phyloP scores from a whole-genome alignment of 306 rosid genomes.

The Prunus padus region DNA sequence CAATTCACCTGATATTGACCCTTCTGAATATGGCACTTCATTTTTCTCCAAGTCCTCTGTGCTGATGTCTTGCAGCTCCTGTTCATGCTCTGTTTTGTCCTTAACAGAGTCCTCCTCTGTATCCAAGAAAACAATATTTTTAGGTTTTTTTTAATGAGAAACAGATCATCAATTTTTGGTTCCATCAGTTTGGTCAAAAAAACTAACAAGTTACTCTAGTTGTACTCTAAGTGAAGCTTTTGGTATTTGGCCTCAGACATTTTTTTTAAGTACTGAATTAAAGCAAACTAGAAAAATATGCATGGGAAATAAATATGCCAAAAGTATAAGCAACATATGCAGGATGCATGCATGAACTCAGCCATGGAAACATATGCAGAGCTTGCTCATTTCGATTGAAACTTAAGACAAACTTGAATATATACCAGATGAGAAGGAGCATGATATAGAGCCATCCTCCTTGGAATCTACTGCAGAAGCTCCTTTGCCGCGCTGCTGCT shows the following conservation, averaged over 20 bases:
- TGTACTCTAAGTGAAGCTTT: not conserved
- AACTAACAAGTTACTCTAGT: not conserved
- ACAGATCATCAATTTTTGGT: not conserved
- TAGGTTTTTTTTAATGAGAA: too few relatives aligned
- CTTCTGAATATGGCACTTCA: conserved; percentile 41
- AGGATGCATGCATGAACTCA: not conserved
- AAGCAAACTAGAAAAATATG: not conserved
- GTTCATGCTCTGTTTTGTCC: conserved; percentile 62
- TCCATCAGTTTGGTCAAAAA: not conserved
- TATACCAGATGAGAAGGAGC: conserved; percentile 77
- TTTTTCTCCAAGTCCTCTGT: conserved; percentile 56
- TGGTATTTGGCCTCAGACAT: not conserved
- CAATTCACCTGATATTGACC: conserved; percentile 43
- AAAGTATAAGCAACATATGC: not conserved
- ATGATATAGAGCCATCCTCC: conserved; percentile 80
- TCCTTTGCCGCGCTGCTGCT: conserved; percentile 41
- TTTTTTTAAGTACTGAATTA: not conserved
- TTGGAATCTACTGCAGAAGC: conserved; percentile 48
- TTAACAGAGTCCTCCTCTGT: conserved; percentile 82
- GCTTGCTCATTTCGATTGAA: not conserved
- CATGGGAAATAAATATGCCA: conserved; percentile 8
- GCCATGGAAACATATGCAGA: not conserved
- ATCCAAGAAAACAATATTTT: conserved; percentile 3
- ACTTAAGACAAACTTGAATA: not conserved
- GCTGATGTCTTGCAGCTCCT: conserved; percentile 41